Conservation (phyloP, 345 rosid species). For the Sonneratia caseolaris region DNA sequence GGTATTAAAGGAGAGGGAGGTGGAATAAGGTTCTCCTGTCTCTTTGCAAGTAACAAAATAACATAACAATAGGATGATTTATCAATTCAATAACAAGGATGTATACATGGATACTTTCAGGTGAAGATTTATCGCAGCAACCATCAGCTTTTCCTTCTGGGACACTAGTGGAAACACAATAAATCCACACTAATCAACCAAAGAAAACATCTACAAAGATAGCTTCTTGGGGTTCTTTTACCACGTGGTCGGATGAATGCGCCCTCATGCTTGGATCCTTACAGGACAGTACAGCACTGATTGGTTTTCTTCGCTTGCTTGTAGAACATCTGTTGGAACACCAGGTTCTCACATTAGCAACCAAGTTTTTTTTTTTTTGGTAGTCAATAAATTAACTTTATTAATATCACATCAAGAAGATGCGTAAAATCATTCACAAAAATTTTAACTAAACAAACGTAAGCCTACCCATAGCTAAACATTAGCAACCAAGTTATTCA, state of each 20-base stretch:
- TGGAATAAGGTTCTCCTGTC: no score
- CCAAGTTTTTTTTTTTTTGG: background rate
- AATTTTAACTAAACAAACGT: background rate
- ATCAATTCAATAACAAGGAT: background rate
- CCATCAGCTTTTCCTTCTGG: background rate
- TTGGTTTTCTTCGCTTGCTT: conserved; percentile 97
- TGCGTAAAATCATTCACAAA: no score
- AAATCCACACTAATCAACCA: conserved; percentile 13
- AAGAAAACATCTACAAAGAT: conserved; percentile 16
- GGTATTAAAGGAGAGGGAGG: no score
- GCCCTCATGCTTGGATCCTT: conserved; percentile 17
- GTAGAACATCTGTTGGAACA: conserved; percentile 87
- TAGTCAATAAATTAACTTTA: no score
- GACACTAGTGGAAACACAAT: background rate
- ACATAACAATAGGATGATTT: background rate
- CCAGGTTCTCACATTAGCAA: conserved; percentile 1
- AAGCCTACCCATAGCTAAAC: background rate
- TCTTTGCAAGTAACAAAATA: background rate
- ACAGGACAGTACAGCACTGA: conserved; percentile 83
- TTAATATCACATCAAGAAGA: no score
- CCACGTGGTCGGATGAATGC: background rate
- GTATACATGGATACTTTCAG: background rate
- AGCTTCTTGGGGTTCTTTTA: background rate
- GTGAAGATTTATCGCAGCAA: background rate
- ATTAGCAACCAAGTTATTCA: conserved; percentile 1